Evolutionary conservation across 2,329 filamentous ascomycete species (phyloP), one percentile per base, ranked within the genome.

Genomic region (Phyllosticta paracitricarpa): DNA sequence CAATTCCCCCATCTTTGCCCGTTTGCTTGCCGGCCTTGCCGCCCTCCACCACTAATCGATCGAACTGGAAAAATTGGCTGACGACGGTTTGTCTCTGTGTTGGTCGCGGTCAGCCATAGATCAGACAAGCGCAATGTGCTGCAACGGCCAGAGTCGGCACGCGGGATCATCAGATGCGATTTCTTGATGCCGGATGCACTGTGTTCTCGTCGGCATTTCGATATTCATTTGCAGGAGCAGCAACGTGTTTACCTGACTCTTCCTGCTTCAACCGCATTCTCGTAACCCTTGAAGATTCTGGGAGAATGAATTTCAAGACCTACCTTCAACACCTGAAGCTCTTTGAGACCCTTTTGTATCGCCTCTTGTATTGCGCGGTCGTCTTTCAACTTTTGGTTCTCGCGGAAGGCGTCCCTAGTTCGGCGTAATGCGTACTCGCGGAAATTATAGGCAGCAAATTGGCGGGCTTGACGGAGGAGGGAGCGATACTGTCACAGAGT

Each of bases 371-470:
- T 81, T 77, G 82, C 81, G 65, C 90, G 81, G 66, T 84, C 81
- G 71, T 97, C 94, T 54, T 84, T 78, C 69, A 91, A 87, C 61
- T 76, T 73, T 75, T 84, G 82, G 75, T 95, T 83, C 74, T 96
- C 91, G 69, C 88, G 84, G 76, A 97, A 99, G 4, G 90, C 87
- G 79, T 97, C 94, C 73, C 84, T 84, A 73, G 94, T 96, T 75
- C 93, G 85, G 72, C 94, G 87, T 76, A 87, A 89, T 59, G 94
- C 92, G 76, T 99, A 99, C 75, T 97, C 93, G 77, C 94, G 86
- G 82, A 97, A 99, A 78, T 97, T 99, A 81, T 97, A 99, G 68
- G 89, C 85, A 64, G 91, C 84, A 76, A 99, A 97, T 71, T 96
- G 89, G 64, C 83, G 82, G 64, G 91, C 86, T 75, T 94, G 89